Evolutionary conservation across 345 rosid species (phyloP), one percentile per base, ranked within the genome.

Genomic region (Lepidium aucheri): DNA sequence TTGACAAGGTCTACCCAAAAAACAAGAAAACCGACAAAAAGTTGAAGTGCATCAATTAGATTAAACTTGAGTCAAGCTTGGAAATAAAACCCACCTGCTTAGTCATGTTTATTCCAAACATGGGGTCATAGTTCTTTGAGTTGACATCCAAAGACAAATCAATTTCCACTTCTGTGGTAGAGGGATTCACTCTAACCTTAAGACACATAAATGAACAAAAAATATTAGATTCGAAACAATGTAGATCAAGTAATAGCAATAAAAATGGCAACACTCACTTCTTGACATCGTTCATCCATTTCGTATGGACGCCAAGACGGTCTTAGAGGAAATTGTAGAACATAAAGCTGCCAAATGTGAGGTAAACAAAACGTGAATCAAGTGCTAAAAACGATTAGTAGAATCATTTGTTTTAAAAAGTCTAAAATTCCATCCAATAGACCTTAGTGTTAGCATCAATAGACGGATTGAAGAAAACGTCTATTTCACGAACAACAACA

Each of bases 291-390:
- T 39, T 86, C 91, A 35, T 92, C 97, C 74, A 93, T 69, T 51
- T 93, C 97, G 20, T 87, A 93, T 2, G 96, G 91, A 45, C 96
- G 89, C 98, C 98, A 93, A 51, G 77, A 65, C 3, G 97, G 85
- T 68, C 98, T 79, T 52, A 86, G 43, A 8, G 97, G 97, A 80
- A 83, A 93, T 77, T 93, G 98, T 79, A 86, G 33, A 28, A 93
- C 87, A 77, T 86, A 90, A 18, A 93, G 63, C 98, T 92, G 84
- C 38, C 82, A 58, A 34, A 34, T 22, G n/a, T n/a, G 17, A 52
- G 8, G 15, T 28, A 28, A 61, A 45, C 39, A 32, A 28, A 4
- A 32, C 16, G 4, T 53, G 15, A 42, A 44, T 42, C 6, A 60
- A 33, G 47, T 34, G n/a, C 22, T 34, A 8, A 26, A 30, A 64